Base-by-base conservation (phyloP, 257 asterid species). In the Ehretia macrophylla region DNA sequence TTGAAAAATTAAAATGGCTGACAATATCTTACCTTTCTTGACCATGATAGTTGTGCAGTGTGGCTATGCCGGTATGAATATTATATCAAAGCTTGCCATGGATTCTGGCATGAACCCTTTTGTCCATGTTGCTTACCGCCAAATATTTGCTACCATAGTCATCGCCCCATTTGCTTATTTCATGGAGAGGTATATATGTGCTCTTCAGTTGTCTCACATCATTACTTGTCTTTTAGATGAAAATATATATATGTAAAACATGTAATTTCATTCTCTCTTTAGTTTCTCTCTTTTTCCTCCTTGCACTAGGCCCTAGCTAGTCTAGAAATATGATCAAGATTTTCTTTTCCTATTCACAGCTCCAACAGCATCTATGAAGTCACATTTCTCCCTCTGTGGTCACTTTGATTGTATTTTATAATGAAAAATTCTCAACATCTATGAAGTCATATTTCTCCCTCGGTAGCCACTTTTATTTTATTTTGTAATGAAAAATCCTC, bases 91-190 rank as follows among this genome's bases (percentile, higher is more conserved):
- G 60, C 77, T 86, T 8, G 98, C 95, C 0, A 82, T 92, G 95
- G 95, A 86, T 77, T 77, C 97, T 1, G 97, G 98, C 0, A 92
- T 92, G 97, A 78, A 86, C 67, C 95, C 98, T 38, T 84, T 76
- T 14, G 85, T 92, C 37, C 95, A 84, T 38, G 95, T 92, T 11
- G 98, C 98, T 38, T 92, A 92, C 51, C 80, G 96, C 10, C 98
- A 92, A 62, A 56, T 92, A 10, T 84, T 88, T 47, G 97, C 93
- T 1, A 71, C 93, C 53, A 16, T 84, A 8, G 67, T 78, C 20
- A 63, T 92, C 21, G 71, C 74, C 17, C 97, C 98, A 10, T 69
- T 88, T 14, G 98, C 98, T 62, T 85, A 66, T 74, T 84, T 86
- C 76, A 27, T 75, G 54, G 98, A 92, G 71, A 86, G 98, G 98